These are phyloP conservation scores for Ligustrum vulgare DNA, from an alignment of 257 asterid species.

Conservation along the genomic window DNA sequence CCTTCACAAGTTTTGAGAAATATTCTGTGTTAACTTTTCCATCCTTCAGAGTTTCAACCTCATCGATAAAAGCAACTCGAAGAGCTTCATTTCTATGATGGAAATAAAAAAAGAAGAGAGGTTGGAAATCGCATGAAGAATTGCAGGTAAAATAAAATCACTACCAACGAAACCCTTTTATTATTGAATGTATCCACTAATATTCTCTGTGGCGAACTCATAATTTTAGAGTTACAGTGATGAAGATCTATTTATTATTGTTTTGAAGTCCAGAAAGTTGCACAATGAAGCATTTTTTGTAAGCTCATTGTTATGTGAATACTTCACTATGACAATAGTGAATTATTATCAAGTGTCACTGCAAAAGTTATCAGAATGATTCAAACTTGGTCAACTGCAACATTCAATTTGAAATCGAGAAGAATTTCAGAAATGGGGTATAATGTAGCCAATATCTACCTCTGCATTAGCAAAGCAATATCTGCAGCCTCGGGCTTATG, in stretches of 20 bases:
- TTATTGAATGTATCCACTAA: conserved; percentile 3
- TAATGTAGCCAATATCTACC: conserved; percentile 33
- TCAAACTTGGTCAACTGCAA: neutral
- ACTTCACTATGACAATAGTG: conserved; percentile 1
- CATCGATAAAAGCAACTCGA: conserved; percentile 94
- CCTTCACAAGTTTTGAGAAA: conserved; percentile 94
- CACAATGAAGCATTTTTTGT: neutral
- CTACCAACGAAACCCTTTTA: neutral
- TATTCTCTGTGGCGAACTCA: conserved; percentile 2
- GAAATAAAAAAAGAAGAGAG: conserved; percentile 1
- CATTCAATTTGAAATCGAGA: conserved; percentile 22
- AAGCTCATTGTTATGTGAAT: neutral
- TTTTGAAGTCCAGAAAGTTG: conserved; percentile 14
- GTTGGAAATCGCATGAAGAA: conserved; percentile 7
- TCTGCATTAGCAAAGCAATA: conserved; percentile 94
- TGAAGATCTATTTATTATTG: conserved; percentile 4
- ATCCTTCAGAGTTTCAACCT: conserved; percentile 85
- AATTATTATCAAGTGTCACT: conserved; percentile 4
- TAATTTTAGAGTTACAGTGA: conserved; percentile 3
- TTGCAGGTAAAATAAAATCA: conserved; percentile 14
- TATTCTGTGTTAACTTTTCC: conserved; percentile 80
- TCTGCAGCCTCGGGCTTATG: conserved; percentile 98
- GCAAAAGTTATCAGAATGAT: conserved; percentile 5
- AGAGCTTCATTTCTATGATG: conserved; percentile 89
- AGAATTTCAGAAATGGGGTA: neutral